Percentiles rank a stretch among this genome's conserved stretches.
These are phyloP conservation scores for Acacia melanoxylon DNA, from an alignment of 306 rosid genomes.

Conservation along the genomic window DNA sequence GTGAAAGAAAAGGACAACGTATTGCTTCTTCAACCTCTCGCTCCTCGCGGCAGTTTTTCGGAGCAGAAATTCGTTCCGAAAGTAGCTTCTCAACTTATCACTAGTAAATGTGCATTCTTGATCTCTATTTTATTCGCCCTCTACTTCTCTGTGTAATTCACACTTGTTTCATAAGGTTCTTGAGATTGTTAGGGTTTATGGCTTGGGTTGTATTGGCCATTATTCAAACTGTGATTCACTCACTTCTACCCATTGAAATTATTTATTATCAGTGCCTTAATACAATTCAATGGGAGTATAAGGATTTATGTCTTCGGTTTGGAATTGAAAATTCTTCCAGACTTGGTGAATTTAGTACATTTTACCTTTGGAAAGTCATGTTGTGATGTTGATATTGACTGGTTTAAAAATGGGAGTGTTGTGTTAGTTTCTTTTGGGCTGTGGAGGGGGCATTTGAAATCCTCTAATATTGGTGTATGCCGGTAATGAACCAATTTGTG, in stretches of 20 bases:
- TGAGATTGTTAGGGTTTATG: conserved; percentile 34
- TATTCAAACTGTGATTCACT: conserved; percentile 1
- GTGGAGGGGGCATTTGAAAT: neutral
- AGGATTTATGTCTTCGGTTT: too few relatives aligned
- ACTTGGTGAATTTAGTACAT: neutral
- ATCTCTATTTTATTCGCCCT: neutral
- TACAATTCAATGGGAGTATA: too few relatives aligned
- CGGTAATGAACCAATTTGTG: neutral
- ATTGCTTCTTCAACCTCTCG: neutral
- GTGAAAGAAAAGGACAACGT: neutral
- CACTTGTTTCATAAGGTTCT: neutral
- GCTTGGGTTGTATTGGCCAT: neutral
- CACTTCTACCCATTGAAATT: too few relatives aligned
- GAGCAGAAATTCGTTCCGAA: neutral
- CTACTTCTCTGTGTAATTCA: neutral
- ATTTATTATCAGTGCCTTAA: too few relatives aligned
- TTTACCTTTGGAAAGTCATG: conserved; percentile 5
- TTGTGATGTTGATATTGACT: neutral
- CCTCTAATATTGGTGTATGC: neutral
- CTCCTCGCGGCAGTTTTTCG: neutral
- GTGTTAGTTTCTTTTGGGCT: neutral
- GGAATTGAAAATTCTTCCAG: neutral
- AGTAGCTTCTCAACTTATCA: neutral
- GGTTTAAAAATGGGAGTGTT: neutral
- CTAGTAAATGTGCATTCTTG: neutral